Evolutionary conservation across 2,329 filamentous ascomycete genomes (phyloP).

Genomic region (Chaetomiaceae sp.): DNA sequence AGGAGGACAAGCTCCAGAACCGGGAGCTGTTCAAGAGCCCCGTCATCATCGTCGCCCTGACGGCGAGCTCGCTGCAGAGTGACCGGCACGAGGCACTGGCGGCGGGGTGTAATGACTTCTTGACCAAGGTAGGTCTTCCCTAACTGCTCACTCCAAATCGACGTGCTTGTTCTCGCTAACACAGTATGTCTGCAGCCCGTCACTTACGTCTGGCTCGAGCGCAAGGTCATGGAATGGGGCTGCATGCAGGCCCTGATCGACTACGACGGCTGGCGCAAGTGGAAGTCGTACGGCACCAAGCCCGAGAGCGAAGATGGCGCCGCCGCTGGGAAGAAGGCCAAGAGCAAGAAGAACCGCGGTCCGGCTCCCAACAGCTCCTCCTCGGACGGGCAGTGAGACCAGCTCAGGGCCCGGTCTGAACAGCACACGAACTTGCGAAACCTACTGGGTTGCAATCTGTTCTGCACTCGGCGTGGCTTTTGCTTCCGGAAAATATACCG

Average conservation of each 20-base stretch:
- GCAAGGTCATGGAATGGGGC: conserved; percentile 98
- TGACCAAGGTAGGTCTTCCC: conserved; percentile 89
- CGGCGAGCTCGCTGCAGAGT: conserved; percentile 87
- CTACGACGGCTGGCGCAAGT: conserved; percentile 95
- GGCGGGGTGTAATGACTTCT: conserved; percentile 94
- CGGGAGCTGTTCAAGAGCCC: conserved; percentile 82
- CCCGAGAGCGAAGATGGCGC: conserved; percentile 32
- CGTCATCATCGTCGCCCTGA: conserved; percentile 95
- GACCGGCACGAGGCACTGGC: conserved; percentile 92
- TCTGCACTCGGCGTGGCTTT: no score
- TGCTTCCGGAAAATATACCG: no score
- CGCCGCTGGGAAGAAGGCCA: conserved; percentile 15
- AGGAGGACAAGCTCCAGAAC: conserved; percentile 64
- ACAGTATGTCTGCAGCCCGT: conserved; percentile 59
- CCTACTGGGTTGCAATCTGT: no score
- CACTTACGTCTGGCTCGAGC: conserved; percentile 93
- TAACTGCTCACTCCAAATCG: no score
- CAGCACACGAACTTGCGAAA: background rate
- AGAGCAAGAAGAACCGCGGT: conserved; percentile 19
- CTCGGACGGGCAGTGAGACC: conserved; percentile 7
- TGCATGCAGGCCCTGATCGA: conserved; percentile 99
- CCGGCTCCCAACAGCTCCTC: conserved; percentile 11
- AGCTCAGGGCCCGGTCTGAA: background rate
- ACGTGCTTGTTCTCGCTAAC: conserved; percentile 6
- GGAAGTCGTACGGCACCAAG: conserved; percentile 72